phyloP scores from a whole-genome alignment of 1,139 yeast genomes.

The Pichia sp. region DNA sequence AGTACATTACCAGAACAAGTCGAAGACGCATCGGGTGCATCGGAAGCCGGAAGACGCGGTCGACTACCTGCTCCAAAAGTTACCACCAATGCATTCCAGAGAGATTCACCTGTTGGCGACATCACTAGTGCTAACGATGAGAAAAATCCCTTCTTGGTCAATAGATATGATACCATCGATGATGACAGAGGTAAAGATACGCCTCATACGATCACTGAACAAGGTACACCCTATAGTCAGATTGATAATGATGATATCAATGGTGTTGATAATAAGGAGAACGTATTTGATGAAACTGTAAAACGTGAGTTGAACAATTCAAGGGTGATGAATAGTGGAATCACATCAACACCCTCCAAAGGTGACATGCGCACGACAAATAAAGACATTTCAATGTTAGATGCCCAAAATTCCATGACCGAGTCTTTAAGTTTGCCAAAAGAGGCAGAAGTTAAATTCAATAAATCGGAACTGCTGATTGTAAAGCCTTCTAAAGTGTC shows the following conservation, averaged over 20 bases:
- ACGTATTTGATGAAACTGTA: constrained; percentile 16
- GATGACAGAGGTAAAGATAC: constrained; percentile 3
- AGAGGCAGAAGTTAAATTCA: too few species aligned
- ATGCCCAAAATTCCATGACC: too few species aligned
- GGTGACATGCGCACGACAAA: too few species aligned
- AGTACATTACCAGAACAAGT: too few species aligned
- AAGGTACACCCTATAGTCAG: constrained; percentile 6
- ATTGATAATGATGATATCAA: constrained; percentile 1
- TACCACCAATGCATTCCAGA: too few species aligned
- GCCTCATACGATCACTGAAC: constrained; percentile 8
- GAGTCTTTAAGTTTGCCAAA: too few species aligned
- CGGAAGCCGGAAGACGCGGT: too few species aligned
- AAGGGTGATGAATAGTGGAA: background rate
- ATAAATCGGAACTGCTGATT: background rate
- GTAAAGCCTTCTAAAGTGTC: constrained; percentile 6
- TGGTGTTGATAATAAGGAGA: constrained; percentile 25
- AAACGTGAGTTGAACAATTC: constrained; percentile 1
- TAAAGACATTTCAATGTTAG: too few species aligned
- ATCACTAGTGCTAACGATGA: too few species aligned
- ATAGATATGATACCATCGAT: background rate
- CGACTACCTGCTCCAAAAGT: too few species aligned
- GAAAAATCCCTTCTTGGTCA: constrained; percentile 5
- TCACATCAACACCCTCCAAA: constrained; percentile 7
- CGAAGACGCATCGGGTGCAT: too few species aligned
- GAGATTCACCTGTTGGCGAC: too few species aligned